Evolutionary conservation across 352 stramenopile genomes (phyloP).

Genomic region (Ophiocytium majus): DNA sequence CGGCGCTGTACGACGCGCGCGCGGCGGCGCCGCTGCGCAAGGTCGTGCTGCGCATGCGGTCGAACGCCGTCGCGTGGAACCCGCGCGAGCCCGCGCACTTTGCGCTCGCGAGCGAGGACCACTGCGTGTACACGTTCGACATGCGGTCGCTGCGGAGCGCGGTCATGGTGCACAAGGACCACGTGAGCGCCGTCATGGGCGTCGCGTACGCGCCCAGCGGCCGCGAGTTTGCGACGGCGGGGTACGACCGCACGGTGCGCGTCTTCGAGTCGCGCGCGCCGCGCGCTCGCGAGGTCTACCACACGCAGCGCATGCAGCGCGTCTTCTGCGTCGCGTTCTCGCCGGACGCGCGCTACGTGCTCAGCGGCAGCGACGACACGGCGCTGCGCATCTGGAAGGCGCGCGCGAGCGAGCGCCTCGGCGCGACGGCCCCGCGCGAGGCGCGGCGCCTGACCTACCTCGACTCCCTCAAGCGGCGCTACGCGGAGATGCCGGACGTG

Average conservation of each 20-base stretch:
- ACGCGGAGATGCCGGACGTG: slow-evolving; percentile 86
- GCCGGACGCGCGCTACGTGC: slow-evolving; percentile 72
- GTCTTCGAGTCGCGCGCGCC: slow-evolving; percentile 86
- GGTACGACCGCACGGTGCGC: slow-evolving; percentile 96
- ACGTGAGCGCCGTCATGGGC: slow-evolving; percentile 95
- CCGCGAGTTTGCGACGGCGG: slow-evolving; percentile 94
- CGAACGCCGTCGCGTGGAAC: slow-evolving; percentile 98
- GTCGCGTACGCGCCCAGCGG: slow-evolving; percentile 95
- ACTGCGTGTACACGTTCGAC: slow-evolving; percentile 99
- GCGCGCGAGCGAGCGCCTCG: slow-evolving; percentile 63
- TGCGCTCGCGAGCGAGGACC: slow-evolving; percentile 97
- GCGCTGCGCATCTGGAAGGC: slow-evolving; percentile 98
- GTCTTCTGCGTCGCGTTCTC: slow-evolving; percentile 83
- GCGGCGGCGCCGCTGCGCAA: slow-evolving; percentile 89
- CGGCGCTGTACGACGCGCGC: slow-evolving; percentile 86
- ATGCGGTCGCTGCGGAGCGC: slow-evolving; percentile 91
- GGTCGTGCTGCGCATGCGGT: slow-evolving; percentile 89
- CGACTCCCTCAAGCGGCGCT: slow-evolving; percentile 91
- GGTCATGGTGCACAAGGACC: slow-evolving; percentile 95
- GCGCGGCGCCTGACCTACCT: slow-evolving; percentile 90
- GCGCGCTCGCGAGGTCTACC: slow-evolving; percentile 83
- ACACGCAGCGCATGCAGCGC: slow-evolving; percentile 98
- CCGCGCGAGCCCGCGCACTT: slow-evolving; percentile 98
- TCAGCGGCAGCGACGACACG: slow-evolving; percentile 97
- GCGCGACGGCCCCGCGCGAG: slow-evolving; percentile 67